These are phyloP conservation scores for Flueggea neowawraea DNA, from an alignment of 441 rosid species.

Conservation along the genomic window DNA sequence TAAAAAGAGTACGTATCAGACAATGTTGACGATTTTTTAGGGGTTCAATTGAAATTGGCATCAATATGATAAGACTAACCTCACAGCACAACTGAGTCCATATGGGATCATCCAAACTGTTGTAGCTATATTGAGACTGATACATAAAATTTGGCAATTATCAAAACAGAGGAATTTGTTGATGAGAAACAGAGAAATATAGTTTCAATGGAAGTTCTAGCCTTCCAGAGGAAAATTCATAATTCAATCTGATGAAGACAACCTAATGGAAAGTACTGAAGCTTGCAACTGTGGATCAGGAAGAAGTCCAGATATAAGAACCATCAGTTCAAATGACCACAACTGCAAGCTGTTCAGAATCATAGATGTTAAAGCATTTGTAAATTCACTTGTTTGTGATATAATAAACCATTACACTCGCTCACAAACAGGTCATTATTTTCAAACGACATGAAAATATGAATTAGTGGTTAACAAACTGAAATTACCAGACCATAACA, in stretches of 20 bases:
- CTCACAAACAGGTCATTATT: no score
- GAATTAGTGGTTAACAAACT: not conserved
- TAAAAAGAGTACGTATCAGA: no score
- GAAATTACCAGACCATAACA: slow-evolving; percentile 61
- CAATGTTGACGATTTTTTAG: no score
- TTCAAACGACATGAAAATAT: no score
- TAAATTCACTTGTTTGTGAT: no score
- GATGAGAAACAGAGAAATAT: not conserved
- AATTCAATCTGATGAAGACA: not conserved
- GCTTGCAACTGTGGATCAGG: slow-evolving; percentile 67
- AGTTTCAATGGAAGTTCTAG: no score
- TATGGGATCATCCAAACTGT: slow-evolving; percentile 70
- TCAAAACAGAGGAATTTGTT: not conserved
- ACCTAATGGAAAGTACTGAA: slow-evolving; percentile 65
- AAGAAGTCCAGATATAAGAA: slow-evolving; percentile 67
- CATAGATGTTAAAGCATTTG: not conserved
- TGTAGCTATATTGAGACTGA: slow-evolving; percentile 56
- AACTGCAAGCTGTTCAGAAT: slow-evolving; percentile 51
- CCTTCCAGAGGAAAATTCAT: no score
- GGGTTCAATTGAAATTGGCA: not conserved
- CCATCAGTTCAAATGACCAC: slow-evolving; percentile 81
- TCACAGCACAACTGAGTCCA: slow-evolving; percentile 69
- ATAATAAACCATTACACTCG: no score
- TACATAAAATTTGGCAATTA: not conserved
- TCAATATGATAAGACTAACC: slow-evolving; percentile 29